Evolutionary conservation across 495 filamentous ascomycete genomes (phyloP).

Genomic region (Lasiosphaeria ovina): DNA sequence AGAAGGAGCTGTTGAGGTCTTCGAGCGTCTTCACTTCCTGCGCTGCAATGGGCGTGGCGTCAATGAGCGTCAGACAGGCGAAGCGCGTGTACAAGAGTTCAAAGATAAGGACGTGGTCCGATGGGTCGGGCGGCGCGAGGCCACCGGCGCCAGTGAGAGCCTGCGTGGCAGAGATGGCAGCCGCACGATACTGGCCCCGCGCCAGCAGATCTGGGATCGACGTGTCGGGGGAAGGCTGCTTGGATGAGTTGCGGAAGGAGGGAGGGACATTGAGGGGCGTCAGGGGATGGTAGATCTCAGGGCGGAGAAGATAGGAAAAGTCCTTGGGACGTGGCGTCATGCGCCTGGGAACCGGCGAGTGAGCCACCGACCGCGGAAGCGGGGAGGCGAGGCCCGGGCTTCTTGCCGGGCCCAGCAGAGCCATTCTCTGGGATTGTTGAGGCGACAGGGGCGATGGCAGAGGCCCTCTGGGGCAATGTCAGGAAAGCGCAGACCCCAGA

Average conservation of each 20-base stretch:
- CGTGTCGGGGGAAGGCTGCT: conserved; percentile 45
- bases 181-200: conserved; percentile 65
- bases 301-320: conserved; percentile 74
- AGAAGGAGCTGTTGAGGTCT: conserved; percentile 74
- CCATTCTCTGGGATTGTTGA: conserved; percentile 14
- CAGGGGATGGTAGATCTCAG: conserved; percentile 77
- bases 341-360: conserved; percentile 21
- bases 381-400: conserved; percentile 19
- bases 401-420: conserved; percentile 5
- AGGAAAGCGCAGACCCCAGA: conserved; percentile 1
- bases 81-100: conserved; percentile 77
- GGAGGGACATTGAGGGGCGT: conserved; percentile 62
- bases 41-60: conserved; percentile 67
- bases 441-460: conserved; percentile 27
- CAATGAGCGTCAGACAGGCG: conserved; percentile 73
- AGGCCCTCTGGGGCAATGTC: conserved; percentile 24
- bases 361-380: conserved; percentile 24
- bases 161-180: conserved; percentile 68
- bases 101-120: conserved; percentile 66
- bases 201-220: conserved; percentile 55
- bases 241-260: conserved; percentile 53
- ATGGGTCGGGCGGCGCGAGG: conserved; percentile 45
- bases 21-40: conserved; percentile 82
- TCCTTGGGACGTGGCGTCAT: conserved; percentile 55
- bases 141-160: conserved; percentile 55